Conservation (phyloP, 768 basidiomycete genomes). For the Tulasnella sp. region DNA sequence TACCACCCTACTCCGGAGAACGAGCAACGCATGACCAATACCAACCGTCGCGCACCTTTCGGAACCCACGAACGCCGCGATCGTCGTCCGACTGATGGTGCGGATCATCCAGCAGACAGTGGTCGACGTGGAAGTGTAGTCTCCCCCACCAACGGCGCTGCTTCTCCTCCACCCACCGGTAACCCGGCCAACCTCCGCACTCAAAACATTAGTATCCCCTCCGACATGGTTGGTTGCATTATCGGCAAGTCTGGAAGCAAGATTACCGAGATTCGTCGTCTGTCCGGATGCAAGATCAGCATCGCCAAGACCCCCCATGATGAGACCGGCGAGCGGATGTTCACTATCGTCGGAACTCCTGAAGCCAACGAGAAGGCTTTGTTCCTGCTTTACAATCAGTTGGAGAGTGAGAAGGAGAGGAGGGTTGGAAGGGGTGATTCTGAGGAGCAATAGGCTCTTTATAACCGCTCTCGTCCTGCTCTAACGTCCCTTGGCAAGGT, state of each 20-base stretch:
- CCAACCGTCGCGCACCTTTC: background rate
- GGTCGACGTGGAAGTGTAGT: constrained; percentile 14
- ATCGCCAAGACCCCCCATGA: constrained; percentile 99
- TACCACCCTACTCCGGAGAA: constrained; percentile 69
- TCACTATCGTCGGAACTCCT: constrained; percentile 93
- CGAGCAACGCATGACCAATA: background rate
- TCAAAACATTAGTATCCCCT: constrained; percentile 98
- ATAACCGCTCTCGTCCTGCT: background rate
- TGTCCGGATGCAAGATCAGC: constrained; percentile 95
- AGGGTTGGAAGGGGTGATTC: constrained; percentile 65
- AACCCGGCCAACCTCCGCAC: constrained; percentile 74
- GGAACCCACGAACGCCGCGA: background rate
- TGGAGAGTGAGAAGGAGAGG: constrained; percentile 94
- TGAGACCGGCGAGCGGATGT: constrained; percentile 98
- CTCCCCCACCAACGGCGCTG: constrained; percentile 30
- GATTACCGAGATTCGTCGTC: constrained; percentile 97
- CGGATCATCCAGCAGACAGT: constrained; percentile 1
- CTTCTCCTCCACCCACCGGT: constrained; percentile 21
- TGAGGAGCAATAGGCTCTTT: constrained; percentile 15
- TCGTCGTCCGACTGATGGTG: constrained; percentile 13
- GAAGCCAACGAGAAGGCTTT: constrained; percentile 97
- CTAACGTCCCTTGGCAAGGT: background rate
- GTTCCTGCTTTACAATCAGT: constrained; percentile 87
- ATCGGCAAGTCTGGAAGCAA: constrained; percentile 96
- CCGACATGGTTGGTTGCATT: constrained; percentile 96